phyloP scores from a whole-genome alignment of 805 yeast species.

The Wickerhamiella lipophila region DNA sequence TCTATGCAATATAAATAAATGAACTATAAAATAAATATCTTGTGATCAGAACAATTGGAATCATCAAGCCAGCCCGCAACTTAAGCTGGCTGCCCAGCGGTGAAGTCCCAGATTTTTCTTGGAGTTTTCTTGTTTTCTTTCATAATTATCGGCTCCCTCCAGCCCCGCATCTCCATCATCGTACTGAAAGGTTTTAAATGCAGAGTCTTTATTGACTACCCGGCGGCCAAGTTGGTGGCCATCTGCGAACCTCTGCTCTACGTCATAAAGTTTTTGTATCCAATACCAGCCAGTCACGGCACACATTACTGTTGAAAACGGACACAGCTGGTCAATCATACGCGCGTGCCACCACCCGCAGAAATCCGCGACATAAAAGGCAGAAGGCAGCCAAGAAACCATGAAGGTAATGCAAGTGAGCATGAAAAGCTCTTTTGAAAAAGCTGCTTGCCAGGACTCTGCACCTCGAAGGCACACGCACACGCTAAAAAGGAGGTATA shows the following conservation, averaged over 20 bases:
- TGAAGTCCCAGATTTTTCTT: background rate
- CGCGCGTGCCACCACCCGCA: constrained; percentile 16
- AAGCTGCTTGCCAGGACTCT: constrained; percentile 10
- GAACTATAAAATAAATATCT: background rate
- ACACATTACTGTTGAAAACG: constrained; percentile 49
- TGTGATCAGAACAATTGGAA: no score
- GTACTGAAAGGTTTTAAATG: background rate
- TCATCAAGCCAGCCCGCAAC: background rate
- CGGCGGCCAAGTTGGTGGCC: constrained; percentile 66
- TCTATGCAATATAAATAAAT: background rate
- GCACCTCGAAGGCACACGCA: constrained; percentile 8
- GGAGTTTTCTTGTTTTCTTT: background rate
- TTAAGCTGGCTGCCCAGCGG: background rate
- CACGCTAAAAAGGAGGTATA: constrained; percentile 9
- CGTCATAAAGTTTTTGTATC: constrained; percentile 50
- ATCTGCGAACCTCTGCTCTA: constrained; percentile 48
- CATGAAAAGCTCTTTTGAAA: background rate
- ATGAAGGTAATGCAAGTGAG: constrained; percentile 3
- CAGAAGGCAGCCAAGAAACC: constrained; percentile 8
- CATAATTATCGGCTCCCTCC: background rate
- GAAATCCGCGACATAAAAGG: constrained; percentile 12
- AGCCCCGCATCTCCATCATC: background rate
- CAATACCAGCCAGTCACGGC: constrained; percentile 79
- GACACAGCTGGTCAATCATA: constrained; percentile 12
- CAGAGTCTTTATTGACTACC: constrained; percentile 24